These are phyloP conservation scores for Setomelanomma holmii DNA, from an alignment of 2,329 filamentous ascomycete species.

Conservation along the genomic window DNA sequence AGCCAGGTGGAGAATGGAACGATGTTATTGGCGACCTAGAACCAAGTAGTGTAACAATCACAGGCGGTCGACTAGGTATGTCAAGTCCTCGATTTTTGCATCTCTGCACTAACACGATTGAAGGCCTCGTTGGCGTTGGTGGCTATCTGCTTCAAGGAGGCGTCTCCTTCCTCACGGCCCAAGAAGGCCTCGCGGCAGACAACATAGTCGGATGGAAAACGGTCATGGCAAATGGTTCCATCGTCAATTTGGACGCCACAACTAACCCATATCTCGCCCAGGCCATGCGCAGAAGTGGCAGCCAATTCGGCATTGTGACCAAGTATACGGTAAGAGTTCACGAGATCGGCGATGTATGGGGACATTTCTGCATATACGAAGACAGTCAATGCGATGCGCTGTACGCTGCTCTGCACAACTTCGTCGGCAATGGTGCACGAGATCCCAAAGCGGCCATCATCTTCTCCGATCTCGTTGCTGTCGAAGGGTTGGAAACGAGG, in stretches of 20 bases:
- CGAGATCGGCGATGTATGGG: constrained; percentile 47
- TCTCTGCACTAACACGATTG: background rate
- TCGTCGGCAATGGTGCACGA: constrained; percentile 30
- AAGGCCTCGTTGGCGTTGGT: constrained; percentile 31
- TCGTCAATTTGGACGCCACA: constrained; percentile 31
- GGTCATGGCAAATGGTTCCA: constrained; percentile 39
- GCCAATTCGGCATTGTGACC: constrained; percentile 38
- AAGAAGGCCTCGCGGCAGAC: constrained; percentile 37
- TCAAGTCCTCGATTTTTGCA: background rate
- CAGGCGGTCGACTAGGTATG: constrained; percentile 33
- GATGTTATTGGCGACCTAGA: constrained; percentile 47
- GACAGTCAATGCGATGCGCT: constrained; percentile 33
- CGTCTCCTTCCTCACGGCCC: constrained; percentile 31
- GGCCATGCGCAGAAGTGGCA: constrained; percentile 38
- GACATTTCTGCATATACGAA: constrained; percentile 47
- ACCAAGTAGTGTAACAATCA: constrained; percentile 44
- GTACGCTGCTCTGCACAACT: constrained; percentile 45
- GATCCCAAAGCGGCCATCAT: constrained; percentile 36
- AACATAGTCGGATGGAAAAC: constrained; percentile 44
- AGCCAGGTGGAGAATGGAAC: constrained; percentile 51
- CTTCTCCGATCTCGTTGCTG: constrained; percentile 18
- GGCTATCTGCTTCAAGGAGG: constrained; percentile 28
- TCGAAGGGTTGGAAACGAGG: constrained; percentile 12
- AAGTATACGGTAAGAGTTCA: constrained; percentile 30
- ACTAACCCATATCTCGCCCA: constrained; percentile 42